Percentiles rank a stretch among this genome's conserved stretches.
phyloP scores from a whole-genome alignment of 2,329 filamentous ascomycete species.

The Kalmusia sp. region DNA sequence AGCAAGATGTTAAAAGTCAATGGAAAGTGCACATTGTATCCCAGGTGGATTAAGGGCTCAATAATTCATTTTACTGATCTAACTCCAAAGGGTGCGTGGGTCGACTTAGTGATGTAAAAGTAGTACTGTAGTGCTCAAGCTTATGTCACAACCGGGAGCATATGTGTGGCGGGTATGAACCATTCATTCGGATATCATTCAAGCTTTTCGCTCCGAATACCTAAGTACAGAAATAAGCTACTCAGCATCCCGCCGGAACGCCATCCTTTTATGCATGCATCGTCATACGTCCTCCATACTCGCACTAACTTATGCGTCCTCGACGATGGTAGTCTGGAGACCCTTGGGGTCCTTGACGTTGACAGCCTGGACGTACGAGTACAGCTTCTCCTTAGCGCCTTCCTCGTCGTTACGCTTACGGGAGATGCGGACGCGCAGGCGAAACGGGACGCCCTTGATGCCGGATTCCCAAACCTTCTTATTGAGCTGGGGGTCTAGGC shows the following conservation, averaged over 20 bases:
- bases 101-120: neutral
- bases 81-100: too few relatives aligned
- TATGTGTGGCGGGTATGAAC: conserved; percentile 38
- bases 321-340: conserved; percentile 88
- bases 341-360: conserved; percentile 99
- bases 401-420: conserved; percentile 99
- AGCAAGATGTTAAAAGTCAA: too few relatives aligned
- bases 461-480: conserved; percentile 99
- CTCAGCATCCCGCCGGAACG: conserved; percentile 45
- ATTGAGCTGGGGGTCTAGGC: conserved; percentile 98
- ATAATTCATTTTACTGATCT: too few relatives aligned
- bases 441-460: conserved; percentile 98
- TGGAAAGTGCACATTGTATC: too few relatives aligned
- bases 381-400: conserved; percentile 99
- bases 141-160: neutral
- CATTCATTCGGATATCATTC: conserved; percentile 45
- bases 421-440: conserved; percentile 97
- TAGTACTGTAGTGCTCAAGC: neutral
- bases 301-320: conserved; percentile 59
- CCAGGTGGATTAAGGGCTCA: too few relatives aligned
- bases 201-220: conserved; percentile 37
- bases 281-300: conserved; percentile 13
- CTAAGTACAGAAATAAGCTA: conserved; percentile 33
- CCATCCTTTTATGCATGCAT: conserved; percentile 42
- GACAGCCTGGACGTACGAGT: conserved; percentile 99